These are phyloP conservation scores for Pichia sp. DNA, from an alignment of 1,139 yeast species.

Conservation along the genomic window DNA sequence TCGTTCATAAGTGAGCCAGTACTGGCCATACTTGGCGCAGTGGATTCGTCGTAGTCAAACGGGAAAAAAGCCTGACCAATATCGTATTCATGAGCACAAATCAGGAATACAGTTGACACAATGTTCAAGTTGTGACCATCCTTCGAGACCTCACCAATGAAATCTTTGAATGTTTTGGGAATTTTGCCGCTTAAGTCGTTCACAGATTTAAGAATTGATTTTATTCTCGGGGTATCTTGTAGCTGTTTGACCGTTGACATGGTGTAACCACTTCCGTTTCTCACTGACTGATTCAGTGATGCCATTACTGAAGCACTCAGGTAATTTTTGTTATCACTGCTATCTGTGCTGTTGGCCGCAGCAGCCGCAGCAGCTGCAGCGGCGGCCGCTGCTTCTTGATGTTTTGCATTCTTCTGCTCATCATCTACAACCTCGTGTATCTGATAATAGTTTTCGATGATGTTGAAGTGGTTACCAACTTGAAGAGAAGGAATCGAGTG, in stretches of 20 bases:
- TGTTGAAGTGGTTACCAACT: conserved; percentile 47
- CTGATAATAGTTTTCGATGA: conserved; percentile 26
- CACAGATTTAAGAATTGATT: conserved; percentile 79
- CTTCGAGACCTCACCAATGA: conserved; percentile 18
- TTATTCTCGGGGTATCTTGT: conserved; percentile 92
- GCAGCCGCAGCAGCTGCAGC: neutral
- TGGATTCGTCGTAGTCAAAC: conserved; percentile 15
- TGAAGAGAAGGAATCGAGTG: conserved; percentile 92
- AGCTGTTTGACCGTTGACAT: conserved; percentile 52
- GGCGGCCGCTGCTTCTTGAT: neutral
- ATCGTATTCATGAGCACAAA: conserved; percentile 55
- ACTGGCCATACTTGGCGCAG: conserved; percentile 11
- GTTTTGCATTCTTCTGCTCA: neutral
- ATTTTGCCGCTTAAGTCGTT: conserved; percentile 29
- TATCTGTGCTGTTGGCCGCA: neutral
- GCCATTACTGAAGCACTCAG: neutral
- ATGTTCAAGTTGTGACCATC: conserved; percentile 36
- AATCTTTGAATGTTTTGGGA: conserved; percentile 29
- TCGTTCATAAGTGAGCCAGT: conserved; percentile 33
- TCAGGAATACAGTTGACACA: conserved; percentile 67
- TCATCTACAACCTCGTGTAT: conserved; percentile 22
- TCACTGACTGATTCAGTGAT: conserved; percentile 2
- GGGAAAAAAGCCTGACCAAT: conserved; percentile 29
- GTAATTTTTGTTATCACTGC: neutral
- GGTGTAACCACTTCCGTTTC: conserved; percentile 30